These are phyloP conservation scores for Excoecaria agallocha DNA, from an alignment of 345 rosid species.

Conservation along the genomic window DNA sequence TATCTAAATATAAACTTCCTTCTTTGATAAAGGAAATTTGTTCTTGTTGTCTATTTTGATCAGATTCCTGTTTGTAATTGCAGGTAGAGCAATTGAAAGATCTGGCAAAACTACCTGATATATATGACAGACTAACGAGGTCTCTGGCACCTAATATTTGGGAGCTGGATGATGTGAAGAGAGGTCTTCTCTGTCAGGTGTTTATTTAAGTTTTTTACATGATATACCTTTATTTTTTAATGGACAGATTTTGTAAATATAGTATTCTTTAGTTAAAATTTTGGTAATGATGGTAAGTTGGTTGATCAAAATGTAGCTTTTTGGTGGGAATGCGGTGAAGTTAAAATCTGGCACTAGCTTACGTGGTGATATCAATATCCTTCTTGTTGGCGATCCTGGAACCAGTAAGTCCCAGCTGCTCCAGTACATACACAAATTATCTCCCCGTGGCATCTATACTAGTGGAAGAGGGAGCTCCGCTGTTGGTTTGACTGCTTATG, in stretches of 20 bases:
- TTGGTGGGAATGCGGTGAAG: slow-evolving; percentile 88
- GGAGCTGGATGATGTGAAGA: slow-evolving; percentile 96
- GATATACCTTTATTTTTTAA: background rate
- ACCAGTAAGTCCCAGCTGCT: slow-evolving; percentile 97
- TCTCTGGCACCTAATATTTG: slow-evolving; percentile 91
- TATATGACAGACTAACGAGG: slow-evolving; percentile 75
- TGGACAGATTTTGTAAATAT: background rate
- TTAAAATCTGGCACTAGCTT: slow-evolving; percentile 88
- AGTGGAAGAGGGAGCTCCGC: slow-evolving; percentile 99
- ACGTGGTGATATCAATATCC: slow-evolving; percentile 93
- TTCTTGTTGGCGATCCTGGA: slow-evolving; percentile 99
- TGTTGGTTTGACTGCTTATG: slow-evolving; percentile 98
- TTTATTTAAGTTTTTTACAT: background rate
- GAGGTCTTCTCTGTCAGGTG: slow-evolving; percentile 96
- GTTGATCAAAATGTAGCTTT: slow-evolving; percentile 53
- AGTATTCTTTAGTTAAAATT: background rate
- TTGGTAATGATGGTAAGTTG: slow-evolving; percentile 21
- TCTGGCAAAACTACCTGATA: slow-evolving; percentile 67
- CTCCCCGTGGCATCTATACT: slow-evolving; percentile 96
- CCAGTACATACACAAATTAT: slow-evolving; percentile 89
- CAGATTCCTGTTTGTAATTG: slow-evolving; percentile 18
- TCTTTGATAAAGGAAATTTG: background rate
- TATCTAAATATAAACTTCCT: slow-evolving; percentile 7
- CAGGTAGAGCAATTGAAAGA: slow-evolving; percentile 70
- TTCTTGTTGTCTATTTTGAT: slow-evolving; percentile 2